A percentile compares a stretch with the other conserved stretches of the same genome.
These are phyloP conservation scores for Globisporangium orthogonon DNA, from an alignment of 352 stramenopile genomes.

Conservation along the genomic window DNA sequence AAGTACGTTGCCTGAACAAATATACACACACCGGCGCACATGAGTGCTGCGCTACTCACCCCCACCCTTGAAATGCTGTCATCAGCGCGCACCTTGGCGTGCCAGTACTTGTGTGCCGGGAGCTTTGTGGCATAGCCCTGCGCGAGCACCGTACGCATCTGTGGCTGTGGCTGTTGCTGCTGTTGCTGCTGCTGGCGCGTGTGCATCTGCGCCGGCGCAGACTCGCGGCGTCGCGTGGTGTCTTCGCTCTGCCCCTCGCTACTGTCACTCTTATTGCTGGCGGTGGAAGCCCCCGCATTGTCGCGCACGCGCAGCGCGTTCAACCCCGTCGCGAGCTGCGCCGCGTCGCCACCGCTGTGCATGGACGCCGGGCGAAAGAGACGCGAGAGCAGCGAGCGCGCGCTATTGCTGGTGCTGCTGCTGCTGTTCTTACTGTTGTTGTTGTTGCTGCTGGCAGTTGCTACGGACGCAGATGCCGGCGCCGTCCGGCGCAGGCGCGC, in stretches of 20 bases:
- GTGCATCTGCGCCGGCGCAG: neutral
- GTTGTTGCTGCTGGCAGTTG: neutral
- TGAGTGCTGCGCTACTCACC: too few relatives aligned
- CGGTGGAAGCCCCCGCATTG: neutral
- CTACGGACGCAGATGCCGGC: slow-evolving; percentile 3
- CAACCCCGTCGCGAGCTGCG: slow-evolving; percentile 3
- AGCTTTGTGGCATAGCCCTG: slow-evolving; percentile 52
- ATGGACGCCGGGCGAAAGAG: slow-evolving; percentile 17
- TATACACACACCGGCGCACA: neutral
- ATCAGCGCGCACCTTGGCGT: slow-evolving; percentile 26
- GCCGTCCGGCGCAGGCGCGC: slow-evolving; percentile 5
- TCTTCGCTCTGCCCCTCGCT: neutral
- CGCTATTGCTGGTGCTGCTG: slow-evolving; percentile 4
- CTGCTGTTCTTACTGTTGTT: neutral
- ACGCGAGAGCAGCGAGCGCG: slow-evolving; percentile 18
- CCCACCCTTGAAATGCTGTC: neutral
- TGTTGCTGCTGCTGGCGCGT: neutral
- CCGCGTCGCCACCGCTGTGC: neutral
- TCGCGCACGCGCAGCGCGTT: slow-evolving; percentile 5
- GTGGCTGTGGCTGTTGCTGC: neutral
- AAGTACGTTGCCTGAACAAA: slow-evolving; percentile 36
- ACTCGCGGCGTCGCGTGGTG: slow-evolving; percentile 2
- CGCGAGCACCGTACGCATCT: slow-evolving; percentile 23
- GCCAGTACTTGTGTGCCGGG: slow-evolving; percentile 47
- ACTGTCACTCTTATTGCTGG: neutral